Base-by-base conservation (phyloP, 257 asterid species). In the Gentiana macrophylla region DNA sequence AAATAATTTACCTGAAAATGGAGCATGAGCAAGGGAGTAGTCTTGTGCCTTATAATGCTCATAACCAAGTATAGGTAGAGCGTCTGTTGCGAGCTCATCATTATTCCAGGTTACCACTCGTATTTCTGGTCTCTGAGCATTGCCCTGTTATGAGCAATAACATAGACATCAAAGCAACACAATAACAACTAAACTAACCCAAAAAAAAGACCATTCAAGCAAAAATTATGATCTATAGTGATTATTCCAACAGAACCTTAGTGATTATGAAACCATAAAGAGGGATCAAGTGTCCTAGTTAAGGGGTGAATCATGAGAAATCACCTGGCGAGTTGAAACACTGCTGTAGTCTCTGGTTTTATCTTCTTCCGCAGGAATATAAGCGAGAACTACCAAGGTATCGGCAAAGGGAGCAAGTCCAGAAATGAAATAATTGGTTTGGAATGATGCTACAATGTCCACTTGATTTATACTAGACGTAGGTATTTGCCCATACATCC, bases 31-130 rank as follows among this genome's bases (percentile, higher is more conserved):
- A 57, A 91, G 95, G 50, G 77, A 79, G 81, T 91, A 91, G 70
- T 91, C 98, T 66, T 91, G 87, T 73, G 95, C 98, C 83, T 81
- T 87, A 78, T 92, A 92, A 84, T 88, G 97, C 71, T 92, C 99
- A 73, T 81, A 92, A 45, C 99, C 99, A 73, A 73, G 91, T 37
- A 92, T 83, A 32, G 99, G 97, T 37, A 92, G 79, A 51, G 97
- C 97, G 80, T 92, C 99, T 50, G 99, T 92, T 54, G 97, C 94
- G 60, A 85, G 84, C 65, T 92, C 99, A 71, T 92, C 99, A 60
- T 77, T 86, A 55, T 74, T 86, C 94, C 94, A 77, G 49, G 94
- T 78, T 67, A 85, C 97, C 32, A 92, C 91, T 65, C 97, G 89
- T 77, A 92, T 92, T 78, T 92, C 99, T 60, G 97, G 99, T 77